Base-by-base conservation (phyloP, 2,329 filamentous ascomycete genomes). In the Sporothrix pseudoabietina region DNA sequence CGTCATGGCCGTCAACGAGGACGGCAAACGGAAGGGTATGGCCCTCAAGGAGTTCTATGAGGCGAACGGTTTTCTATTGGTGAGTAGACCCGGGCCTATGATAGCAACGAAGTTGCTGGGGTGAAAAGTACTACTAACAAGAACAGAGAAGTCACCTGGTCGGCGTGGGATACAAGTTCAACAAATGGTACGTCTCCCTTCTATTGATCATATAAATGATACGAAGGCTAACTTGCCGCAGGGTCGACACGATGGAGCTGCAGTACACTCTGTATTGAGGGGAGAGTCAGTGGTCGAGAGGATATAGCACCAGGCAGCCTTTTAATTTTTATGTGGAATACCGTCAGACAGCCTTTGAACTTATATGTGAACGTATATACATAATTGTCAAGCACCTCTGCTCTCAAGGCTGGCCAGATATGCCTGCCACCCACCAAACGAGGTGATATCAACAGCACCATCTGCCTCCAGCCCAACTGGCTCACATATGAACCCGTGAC, bases 401-500 rank as follows among this genome's bases (percentile, higher is more conserved):
- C 16, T 57, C 9, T 32, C 26, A 5, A 57, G 9, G 9, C 32
- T 41, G 59, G 54, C 69, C 10, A 65, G 47, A 14, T 80, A 81
- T 0, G 77, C 72, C 61, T 78, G 77, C 81, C 81, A 82, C 6
- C 80, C 80, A 2, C 79, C 78, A 52, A 78, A 78, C 0, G 68
- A 66, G 0, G 79, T 82, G 30, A 82, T 80, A 32, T 82, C 81
- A 0, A 71, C 72, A 0, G 80, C 80, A 41, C 74, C 76, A 0
- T 76, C 75, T 54, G 52, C 22, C 8, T 55, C 52, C 1, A 82
- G 72, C 0, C 80, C 81, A 4, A 77, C 71, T 1, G 80, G 80
- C 73, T 83, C 81, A 54, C 82, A 83, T 1, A 83, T 77, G 59
- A 83, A 82, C 0, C 82, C 81, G 16, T 73, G 78, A 5, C 80